A percentile compares a stretch with the other conserved stretches of the same genome.
These are phyloP conservation scores for Curvularia sp. DNA, from an alignment of 2,329 filamentous ascomycete species.

Conservation along the genomic window DNA sequence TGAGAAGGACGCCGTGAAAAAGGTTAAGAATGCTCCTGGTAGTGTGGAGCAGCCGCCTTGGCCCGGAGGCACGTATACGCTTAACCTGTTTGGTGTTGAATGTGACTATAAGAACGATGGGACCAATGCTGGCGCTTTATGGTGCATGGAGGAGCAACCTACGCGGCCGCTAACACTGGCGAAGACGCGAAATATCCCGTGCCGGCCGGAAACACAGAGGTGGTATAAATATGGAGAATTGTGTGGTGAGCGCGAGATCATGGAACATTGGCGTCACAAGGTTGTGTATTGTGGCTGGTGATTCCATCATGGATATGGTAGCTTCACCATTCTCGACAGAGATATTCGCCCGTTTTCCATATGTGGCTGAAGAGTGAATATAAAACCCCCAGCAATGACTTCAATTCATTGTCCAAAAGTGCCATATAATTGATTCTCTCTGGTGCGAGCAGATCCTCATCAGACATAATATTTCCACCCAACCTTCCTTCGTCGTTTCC, in stretches of 20 bases:
- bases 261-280: not conserved
- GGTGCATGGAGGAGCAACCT: not conserved
- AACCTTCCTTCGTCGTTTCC: not conserved
- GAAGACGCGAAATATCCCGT: not conserved
- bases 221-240: not conserved
- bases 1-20: not conserved
- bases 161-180: not conserved
- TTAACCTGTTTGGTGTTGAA: not conserved
- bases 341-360: not conserved
- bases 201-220: not conserved
- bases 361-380: not conserved
- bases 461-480: too few species aligned
- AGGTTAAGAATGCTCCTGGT: not conserved
- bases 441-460: too few species aligned
- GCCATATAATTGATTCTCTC: too few species aligned
- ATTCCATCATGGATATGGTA: not conserved
- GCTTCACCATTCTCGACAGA: not conserved
- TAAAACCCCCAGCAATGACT: too few species aligned
- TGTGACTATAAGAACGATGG: constrained; percentile 1
- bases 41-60: not conserved
- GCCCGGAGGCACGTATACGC: not conserved
- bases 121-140: not conserved
- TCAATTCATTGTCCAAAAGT: too few species aligned
- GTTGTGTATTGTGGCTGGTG: not conserved
- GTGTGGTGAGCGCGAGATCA: not conserved